A percentile compares a stretch with the other conserved stretches of the same genome.
These are phyloP conservation scores for Beauveria bassiana DNA, from an alignment of 2,329 filamentous ascomycete species.

Conservation along the genomic window DNA sequence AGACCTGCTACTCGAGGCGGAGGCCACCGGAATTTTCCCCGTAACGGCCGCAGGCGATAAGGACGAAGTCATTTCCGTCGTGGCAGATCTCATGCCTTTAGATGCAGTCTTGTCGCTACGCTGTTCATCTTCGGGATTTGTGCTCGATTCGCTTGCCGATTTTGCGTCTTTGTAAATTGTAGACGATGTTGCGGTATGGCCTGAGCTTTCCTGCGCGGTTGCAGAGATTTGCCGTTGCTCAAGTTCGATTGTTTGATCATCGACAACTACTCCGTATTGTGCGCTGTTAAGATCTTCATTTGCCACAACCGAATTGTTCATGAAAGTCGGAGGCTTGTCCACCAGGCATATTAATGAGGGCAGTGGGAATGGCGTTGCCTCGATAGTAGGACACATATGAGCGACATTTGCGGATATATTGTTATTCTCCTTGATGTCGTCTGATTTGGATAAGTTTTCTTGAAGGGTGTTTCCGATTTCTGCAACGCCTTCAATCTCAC, in stretches of 20 bases:
- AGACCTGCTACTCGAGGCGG: slow-evolving; percentile 18
- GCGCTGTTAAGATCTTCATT: not conserved
- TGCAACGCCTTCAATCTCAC: slow-evolving; percentile 23
- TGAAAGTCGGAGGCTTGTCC: not conserved
- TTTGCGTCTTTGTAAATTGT: not conserved
- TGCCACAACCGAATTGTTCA: not conserved
- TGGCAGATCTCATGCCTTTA: not conserved
- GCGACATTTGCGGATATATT: not conserved
- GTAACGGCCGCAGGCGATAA: not conserved
- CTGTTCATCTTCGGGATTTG: slow-evolving; percentile 10
- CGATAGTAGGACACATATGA: not conserved
- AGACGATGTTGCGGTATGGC: not conserved
- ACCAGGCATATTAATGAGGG: not conserved
- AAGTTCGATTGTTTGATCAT: not conserved
- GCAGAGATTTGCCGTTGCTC: not conserved
- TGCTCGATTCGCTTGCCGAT: slow-evolving; percentile 9
- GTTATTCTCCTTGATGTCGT: not conserved
- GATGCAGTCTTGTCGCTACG: not conserved
- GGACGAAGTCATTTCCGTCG: not conserved
- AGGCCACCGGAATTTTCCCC: not conserved
- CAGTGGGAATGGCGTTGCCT: not conserved
- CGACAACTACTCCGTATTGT: not conserved
- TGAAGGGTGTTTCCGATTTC: not conserved
- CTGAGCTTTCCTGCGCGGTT: not conserved
- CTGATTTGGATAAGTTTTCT: not conserved